Base-by-base conservation (phyloP, 768 basidiomycete genomes). In the Leccinellum rugosiceps region DNA sequence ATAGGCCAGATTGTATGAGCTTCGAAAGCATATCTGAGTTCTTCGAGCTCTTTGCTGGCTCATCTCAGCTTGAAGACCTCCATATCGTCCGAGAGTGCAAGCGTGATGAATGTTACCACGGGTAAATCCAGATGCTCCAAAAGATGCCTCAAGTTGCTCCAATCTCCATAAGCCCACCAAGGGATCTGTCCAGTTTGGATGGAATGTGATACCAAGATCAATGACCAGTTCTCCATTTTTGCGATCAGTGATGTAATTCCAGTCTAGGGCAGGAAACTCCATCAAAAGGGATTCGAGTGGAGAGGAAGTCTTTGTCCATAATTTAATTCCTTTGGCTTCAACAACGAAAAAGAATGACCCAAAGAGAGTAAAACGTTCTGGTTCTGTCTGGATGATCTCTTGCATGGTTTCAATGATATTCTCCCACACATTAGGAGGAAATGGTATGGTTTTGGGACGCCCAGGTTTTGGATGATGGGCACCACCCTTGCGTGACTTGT, bases 391-490 rank as follows among this genome's bases (percentile, higher is more conserved):
- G 2, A 65, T 61, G 26, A 25, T 52, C 3, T 57, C 4, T 10
- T 53, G 13, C 55, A 65, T 65, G 21, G 51, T 57, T 58, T 31
- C 13, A 4, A 25, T 23, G 13, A 63, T 46, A 3, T 53, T 32
- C 6, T 35, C 3, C 6, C 58, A 34, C 2, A 47, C 8, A 21
- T 9, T 31, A 44, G 53, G 4, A 19, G 23, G n/a, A 3, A 65
- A 60, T 2, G 64, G 62, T 2, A 63, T 41, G 6, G 59, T 21
- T 25, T 57, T 65, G 3, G 48, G 38, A 25, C 23, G 44, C 17
- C 57, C 52, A 5, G 34, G 1, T 15, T 31, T 62, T 1, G 19
- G 43, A 23, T 21, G 9, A 9, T 11, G 43, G 7, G 34, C 47
- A 1, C 19, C 47, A 0, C 47, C 48, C 4, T 53, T 57, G 30